Evolutionary conservation across 768 basidiomycete species (phyloP).

Genomic region (Mycena vulgaris): DNA sequence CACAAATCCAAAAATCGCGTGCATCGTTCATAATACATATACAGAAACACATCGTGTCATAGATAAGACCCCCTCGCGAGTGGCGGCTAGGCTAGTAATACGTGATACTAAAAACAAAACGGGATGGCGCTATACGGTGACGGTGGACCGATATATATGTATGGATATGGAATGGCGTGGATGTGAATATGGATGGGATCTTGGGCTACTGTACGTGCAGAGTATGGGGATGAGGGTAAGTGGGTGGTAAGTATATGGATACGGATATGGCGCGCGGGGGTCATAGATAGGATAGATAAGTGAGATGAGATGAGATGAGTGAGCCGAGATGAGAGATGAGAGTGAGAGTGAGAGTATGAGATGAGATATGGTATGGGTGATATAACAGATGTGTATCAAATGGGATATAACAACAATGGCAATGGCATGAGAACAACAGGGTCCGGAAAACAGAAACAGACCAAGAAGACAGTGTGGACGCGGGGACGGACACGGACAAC

Average conservation of each 20-base stretch:
- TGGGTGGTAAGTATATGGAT: not conserved
- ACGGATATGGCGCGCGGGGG: not conserved
- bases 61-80: conserved; percentile 8
- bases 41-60: conserved; percentile 6
- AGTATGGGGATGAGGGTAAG: not conserved
- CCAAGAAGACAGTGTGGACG: conserved; percentile 25
- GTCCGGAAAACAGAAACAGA: conserved; percentile 29
- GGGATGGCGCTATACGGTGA: conserved; percentile 2
- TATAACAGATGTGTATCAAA: conserved; percentile 7
- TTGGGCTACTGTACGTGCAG: not conserved
- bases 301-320: conserved; percentile 12
- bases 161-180: conserved; percentile 2
- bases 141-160: conserved; percentile 4
- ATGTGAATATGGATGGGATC: not conserved
- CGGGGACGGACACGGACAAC: too few relatives aligned
- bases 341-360: conserved; percentile 8
- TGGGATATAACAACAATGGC: conserved; percentile 25
- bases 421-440: conserved; percentile 12
- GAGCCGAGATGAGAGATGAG: not conserved
- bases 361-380: conserved; percentile 18
- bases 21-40: conserved; percentile 28
- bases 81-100: conserved; percentile 30
- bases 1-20: conserved; percentile 25
- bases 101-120: conserved; percentile 30
- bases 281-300: conserved; percentile 11